Evolutionary conservation across 495 filamentous ascomycete species (phyloP), one percentile per base, ranked within the genome.

Genomic region (Recurvomyces mirabilis): DNA sequence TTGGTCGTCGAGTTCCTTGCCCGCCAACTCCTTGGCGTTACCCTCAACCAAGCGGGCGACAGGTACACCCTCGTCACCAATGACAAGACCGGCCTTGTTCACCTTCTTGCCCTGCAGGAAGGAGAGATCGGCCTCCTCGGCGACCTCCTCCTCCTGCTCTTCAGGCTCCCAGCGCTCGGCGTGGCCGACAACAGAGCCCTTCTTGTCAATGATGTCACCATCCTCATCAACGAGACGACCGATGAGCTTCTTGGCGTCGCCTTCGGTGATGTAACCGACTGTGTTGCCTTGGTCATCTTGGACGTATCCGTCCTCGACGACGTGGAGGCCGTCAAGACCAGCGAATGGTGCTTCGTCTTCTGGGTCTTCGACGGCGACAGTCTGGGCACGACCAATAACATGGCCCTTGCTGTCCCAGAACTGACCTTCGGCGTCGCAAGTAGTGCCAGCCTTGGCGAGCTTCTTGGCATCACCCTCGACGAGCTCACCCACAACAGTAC

Each of bases 81-180:
- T 77, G 41, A 91, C 78, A 49, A 82, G 80, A 41, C 85, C 85
- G 25, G 72, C 63, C 66, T 91, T 93, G 73, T 87, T 89, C 57
- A 87, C 74, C 26, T 66, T 71, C 57, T 74, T 73, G 46, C 74
- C 75, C 25, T 78, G 73, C 22, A 91, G 64, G 20, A 71, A 61
- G 0, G 80, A 81, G 19, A 81, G 68, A 57, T 93, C 64, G 20
- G 51, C 42, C n/a, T 50, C 29, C 43, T 66, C 62, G 13, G 43
- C 26, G 40, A 51, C 44, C 38, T 58, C 52, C 21, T 53, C 42
- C 38, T 63, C 81, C 30, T 49, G 46, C 10, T 60, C 65, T 52
- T 72, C 73, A 34, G 60, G 60, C 41, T 68, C 70, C 22, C 64
- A 74, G 37, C 72, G 72, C 56, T 81, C 76, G 22, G 74, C 75